These are phyloP conservation scores for Vitis hybrid DNA, from an alignment of 177 flowering plant species.

Conservation along the genomic window DNA sequence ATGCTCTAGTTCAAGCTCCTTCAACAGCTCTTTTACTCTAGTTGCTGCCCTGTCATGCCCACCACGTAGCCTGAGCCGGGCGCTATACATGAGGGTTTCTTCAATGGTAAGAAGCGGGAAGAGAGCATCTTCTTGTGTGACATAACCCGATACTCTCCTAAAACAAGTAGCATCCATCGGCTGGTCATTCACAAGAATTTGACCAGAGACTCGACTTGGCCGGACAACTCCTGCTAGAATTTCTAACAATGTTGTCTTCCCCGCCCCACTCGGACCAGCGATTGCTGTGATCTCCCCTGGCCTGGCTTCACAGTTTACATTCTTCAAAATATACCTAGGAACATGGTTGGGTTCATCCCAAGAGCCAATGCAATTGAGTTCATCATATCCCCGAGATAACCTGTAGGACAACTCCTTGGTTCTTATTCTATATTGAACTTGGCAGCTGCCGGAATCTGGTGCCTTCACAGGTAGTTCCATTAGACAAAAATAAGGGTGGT, in stretches of 20 bases:
- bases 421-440: constrained; percentile 39
- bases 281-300: constrained; percentile 75
- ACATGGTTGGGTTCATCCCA: constrained; percentile 8
- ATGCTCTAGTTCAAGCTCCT: constrained; percentile 72
- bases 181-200: constrained; percentile 52
- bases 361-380: constrained; percentile 17
- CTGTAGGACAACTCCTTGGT: constrained; percentile 51
- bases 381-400: constrained; percentile 16
- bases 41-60: constrained; percentile 29
- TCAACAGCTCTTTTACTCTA: constrained; percentile 52
- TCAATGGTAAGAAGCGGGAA: constrained; percentile 81
- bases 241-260: constrained; percentile 72
- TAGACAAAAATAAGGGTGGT: neutral
- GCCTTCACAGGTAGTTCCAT: constrained; percentile 25
- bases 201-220: constrained; percentile 36
- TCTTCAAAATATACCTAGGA: constrained; percentile 43
- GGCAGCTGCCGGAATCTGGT: constrained; percentile 38
- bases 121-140: constrained; percentile 74
- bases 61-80: constrained; percentile 56
- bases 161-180: constrained; percentile 44
- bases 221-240: constrained; percentile 58
- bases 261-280: constrained; percentile 94
- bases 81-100: constrained; percentile 76
- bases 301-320: constrained; percentile 58
- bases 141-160: constrained; percentile 63